These are phyloP conservation scores for Epichloe festucae DNA, from an alignment of 2,329 filamentous ascomycete species.

Conservation along the genomic window DNA sequence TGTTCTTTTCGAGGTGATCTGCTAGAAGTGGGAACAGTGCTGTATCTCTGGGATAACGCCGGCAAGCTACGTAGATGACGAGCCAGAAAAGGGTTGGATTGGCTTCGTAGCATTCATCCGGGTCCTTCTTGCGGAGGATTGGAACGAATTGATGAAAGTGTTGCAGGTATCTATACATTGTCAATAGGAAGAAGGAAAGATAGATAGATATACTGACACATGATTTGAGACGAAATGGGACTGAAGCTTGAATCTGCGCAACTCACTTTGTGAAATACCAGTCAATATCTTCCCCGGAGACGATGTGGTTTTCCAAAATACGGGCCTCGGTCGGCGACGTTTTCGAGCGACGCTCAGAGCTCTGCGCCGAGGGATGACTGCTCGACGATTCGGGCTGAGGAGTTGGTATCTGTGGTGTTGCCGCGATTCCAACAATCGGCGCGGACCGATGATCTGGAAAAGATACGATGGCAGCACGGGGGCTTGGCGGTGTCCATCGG, in stretches of 20 bases:
- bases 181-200: not conserved
- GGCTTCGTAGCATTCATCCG: constrained; percentile 36
- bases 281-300: constrained; percentile 40
- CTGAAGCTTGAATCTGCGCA: not conserved
- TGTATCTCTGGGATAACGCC: constrained; percentile 32
- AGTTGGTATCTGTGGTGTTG: constrained; percentile 10
- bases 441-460: constrained; percentile 11
- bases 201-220: not conserved
- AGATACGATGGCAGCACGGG: constrained; percentile 13
- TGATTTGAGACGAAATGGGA: not conserved
- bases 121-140: constrained; percentile 34
- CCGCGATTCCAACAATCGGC: constrained; percentile 5
- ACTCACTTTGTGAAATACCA: constrained; percentile 40
- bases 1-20: constrained; percentile 32
- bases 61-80: constrained; percentile 36
- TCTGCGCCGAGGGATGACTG: constrained; percentile 3
- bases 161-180: constrained; percentile 31
- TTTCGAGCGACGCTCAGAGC: constrained; percentile 11
- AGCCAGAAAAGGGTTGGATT: constrained; percentile 40
- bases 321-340: constrained; percentile 24
- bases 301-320: constrained; percentile 31
- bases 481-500: constrained; percentile 15
- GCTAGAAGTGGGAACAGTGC: constrained; percentile 30
- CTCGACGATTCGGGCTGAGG: constrained; percentile 15
- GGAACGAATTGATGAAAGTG: constrained; percentile 40